Evolutionary conservation across 2,329 filamentous ascomycete genomes (phyloP).

Genomic region (Domatiomyces catenatus): DNA sequence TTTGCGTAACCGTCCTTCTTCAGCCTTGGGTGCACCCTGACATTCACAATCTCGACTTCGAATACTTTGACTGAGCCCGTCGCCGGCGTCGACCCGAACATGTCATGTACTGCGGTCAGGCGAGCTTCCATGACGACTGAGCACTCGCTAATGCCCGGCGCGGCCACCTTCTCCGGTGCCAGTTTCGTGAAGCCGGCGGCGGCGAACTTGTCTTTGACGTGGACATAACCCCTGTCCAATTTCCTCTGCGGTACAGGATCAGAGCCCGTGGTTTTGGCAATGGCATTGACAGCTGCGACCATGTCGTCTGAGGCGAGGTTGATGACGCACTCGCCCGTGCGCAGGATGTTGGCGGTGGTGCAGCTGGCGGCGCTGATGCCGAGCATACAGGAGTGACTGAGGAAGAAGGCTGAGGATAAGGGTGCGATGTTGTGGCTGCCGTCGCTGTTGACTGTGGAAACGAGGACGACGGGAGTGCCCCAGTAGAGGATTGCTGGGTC

Average conservation of each 20-base stretch:
- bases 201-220: constrained; percentile 28
- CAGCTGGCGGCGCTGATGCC: constrained; percentile 25
- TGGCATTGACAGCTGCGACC: constrained; percentile 23
- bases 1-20: constrained; percentile 26
- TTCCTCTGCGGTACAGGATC: constrained; percentile 15
- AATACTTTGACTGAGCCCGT: constrained; percentile 21
- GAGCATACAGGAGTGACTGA: constrained; percentile 30
- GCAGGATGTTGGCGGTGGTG: constrained; percentile 28
- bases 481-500: constrained; percentile 10
- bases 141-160: constrained; percentile 26
- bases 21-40: constrained; percentile 22
- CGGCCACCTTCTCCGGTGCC: constrained; percentile 22
- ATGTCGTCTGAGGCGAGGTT: constrained; percentile 27
- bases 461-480: constrained; percentile 21
- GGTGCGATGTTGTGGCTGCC: constrained; percentile 27
- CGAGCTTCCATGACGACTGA: constrained; percentile 31
- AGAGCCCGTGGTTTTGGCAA: constrained; percentile 27
- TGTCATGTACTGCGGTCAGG: constrained; percentile 21
- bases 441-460: constrained; percentile 29
- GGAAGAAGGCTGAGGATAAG: constrained; percentile 33
- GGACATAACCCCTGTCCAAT: constrained; percentile 21
- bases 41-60: constrained; percentile 25
- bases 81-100: constrained; percentile 21
- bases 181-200: constrained; percentile 21
- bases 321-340: constrained; percentile 29